A percentile compares a stretch with the other conserved stretches of the same genome.
phyloP scores from a whole-genome alignment of 2,329 filamentous ascomycete species.

The Plenodomus biglobosus region DNA sequence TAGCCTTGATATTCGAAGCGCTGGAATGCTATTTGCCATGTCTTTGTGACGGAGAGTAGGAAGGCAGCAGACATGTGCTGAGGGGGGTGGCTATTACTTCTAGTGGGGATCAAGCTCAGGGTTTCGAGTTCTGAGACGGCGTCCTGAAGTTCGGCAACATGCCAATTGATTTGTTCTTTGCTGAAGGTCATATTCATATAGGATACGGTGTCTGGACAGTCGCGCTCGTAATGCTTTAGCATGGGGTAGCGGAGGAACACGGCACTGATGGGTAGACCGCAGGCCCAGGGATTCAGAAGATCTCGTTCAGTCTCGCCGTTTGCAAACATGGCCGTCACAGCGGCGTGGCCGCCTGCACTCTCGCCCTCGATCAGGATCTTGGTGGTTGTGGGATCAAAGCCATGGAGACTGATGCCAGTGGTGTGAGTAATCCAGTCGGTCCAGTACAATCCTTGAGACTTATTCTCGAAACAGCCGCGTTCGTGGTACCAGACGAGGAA shows the following conservation, averaged over 20 bases:
- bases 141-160: background rate
- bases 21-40: background rate
- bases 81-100: background rate
- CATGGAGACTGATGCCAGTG: background rate
- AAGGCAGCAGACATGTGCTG: background rate
- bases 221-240: conserved; percentile 1
- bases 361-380: background rate
- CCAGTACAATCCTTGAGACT: too few relatives aligned
- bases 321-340: conserved; percentile 1
- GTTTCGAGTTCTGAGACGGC: background rate
- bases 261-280: background rate
- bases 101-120: background rate
- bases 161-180: background rate
- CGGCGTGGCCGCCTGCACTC: conserved; percentile 1
- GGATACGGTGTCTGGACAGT: too few relatives aligned
- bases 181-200: too few relatives aligned
- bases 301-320: background rate
- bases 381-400: too few relatives aligned
- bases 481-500: conserved; percentile 2
- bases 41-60: background rate
- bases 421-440: background rate
- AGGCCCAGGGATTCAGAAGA: too few relatives aligned
- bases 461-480: background rate
- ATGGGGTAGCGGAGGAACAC: conserved; percentile 1
- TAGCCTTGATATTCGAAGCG: background rate